Evolutionary conservation across 75 land plant species (phyloP), one percentile per base, ranked within the genome.

Genomic region (Picea sitchensis): DNA sequence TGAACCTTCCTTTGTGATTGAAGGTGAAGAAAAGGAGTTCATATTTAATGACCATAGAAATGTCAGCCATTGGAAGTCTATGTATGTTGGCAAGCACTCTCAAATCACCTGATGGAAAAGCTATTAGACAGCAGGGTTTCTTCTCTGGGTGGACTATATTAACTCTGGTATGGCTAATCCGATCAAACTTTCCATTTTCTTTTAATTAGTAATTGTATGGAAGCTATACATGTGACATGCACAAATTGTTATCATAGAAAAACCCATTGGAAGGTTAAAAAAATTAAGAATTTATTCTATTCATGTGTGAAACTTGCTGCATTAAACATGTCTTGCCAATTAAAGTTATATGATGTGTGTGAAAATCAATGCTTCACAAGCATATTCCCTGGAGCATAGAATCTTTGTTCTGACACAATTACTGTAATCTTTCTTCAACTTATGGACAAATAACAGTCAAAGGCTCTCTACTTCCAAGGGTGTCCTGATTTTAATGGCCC

Each of bases 11-110:
- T 57, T 75, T 32, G 32, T 38, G 8, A 23, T 62, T 62, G 21
- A 20, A 62, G 99, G 99, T 98, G 26, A 93, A 95, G 81, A 92
- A 93, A 67, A 93, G 95, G 76, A 85, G 95, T 36, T 94, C 99
- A 69, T 98, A 95, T 84, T 69, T 95, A 76, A 98, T 98, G 99
- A 98, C 99, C 58, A 58, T 98, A 47, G 99, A 98, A 81, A 98
- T 98, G 99, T 98, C 99, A 41, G 34, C 88, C 65, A 82, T 95
- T 83, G 99, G 96, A 76, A 91, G 92, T 71, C 44, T 95, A 59
- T 92, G 92, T 85, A 74, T 98, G 51, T 67, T 98, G 79, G 92
- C 87, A 63, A 95, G 99, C 79, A 88, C 90, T 34, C 85, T 54
- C 59, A 88, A 90, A 82, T 98, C 99, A 54, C 98, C 98, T 34